Conservation (phyloP, 1,139 yeast species). For the Scheffersomyces illinoinensis region DNA sequence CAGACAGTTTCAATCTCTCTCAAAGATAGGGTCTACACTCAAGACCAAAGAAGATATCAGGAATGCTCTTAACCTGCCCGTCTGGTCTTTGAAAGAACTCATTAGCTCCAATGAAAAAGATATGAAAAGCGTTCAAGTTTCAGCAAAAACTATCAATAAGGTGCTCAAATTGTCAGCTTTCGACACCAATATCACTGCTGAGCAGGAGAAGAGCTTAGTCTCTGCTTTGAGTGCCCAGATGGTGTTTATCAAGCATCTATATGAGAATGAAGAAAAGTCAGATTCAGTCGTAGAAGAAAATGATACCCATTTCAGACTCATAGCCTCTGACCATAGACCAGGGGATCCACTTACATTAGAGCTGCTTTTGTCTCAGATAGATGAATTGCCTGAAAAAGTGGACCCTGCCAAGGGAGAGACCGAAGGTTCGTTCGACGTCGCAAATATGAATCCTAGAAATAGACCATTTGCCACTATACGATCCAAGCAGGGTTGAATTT, state of each 20-base stretch:
- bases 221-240: slow-evolving; percentile 44
- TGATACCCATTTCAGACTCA: slow-evolving; percentile 33
- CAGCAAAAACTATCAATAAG: slow-evolving; percentile 22
- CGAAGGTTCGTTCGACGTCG: slow-evolving; percentile 13
- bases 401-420: slow-evolving; percentile 32
- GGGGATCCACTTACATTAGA: slow-evolving; percentile 24
- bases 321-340: slow-evolving; percentile 34
- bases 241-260: slow-evolving; percentile 45
- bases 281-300: slow-evolving; percentile 17
- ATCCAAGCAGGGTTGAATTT: slow-evolving; percentile 6
- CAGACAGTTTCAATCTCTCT: background rate
- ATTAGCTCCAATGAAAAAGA: slow-evolving; percentile 12
- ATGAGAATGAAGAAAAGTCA: slow-evolving; percentile 20
- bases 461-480: slow-evolving; percentile 9
- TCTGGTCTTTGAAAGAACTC: slow-evolving; percentile 30
- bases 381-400: slow-evolving; percentile 15
- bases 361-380: slow-evolving; percentile 22
- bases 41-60: background rate
- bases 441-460: slow-evolving; percentile 4
- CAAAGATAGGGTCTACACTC: background rate
- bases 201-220: slow-evolving; percentile 26
- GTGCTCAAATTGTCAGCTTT: slow-evolving; percentile 50
- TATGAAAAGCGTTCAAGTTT: slow-evolving; percentile 12
- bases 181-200: slow-evolving; percentile 20
- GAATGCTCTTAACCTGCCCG: slow-evolving; percentile 18